Percentiles rank a stretch among this genome's conserved stretches.
Evolutionary conservation across 331 rosid genomes (phyloP).

Genomic region (Saraca asoca): DNA sequence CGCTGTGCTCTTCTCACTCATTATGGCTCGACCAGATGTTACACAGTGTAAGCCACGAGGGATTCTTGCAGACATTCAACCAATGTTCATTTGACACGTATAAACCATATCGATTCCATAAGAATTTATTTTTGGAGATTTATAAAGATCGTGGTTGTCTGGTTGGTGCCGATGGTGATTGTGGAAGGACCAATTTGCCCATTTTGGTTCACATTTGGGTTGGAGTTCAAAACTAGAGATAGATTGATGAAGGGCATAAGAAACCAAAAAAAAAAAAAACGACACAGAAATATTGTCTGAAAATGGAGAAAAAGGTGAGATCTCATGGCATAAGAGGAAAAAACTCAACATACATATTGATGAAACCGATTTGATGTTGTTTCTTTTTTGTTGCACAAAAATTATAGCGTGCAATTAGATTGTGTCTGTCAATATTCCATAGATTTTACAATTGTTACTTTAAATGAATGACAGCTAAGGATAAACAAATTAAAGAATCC

Average conservation of each 20-base stretch:
- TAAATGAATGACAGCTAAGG: too few species aligned
- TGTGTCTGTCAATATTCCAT: not conserved
- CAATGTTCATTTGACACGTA: not conserved
- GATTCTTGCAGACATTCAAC: constrained; percentile 8
- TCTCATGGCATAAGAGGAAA: not conserved
- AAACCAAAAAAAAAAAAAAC: not conserved
- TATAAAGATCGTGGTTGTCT: not conserved
- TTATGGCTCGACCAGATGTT: constrained; percentile 17
- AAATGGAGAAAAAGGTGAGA: not conserved
- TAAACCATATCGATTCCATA: not conserved
- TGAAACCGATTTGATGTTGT: not conserved
- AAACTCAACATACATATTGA: not conserved
- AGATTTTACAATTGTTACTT: too few species aligned
- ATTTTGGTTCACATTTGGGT: not conserved
- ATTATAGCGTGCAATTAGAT: constrained; percentile 11
- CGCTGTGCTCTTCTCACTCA: constrained; percentile 23
- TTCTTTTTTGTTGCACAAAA: constrained; percentile 20
- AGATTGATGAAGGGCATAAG: not conserved
- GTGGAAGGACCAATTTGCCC: not conserved
- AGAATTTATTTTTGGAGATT: not conserved
- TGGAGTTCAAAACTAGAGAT: too few species aligned
- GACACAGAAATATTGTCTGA: not conserved
- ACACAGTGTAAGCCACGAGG: not conserved
- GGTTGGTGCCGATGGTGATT: not conserved
- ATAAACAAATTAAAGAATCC: too few species aligned